Evolutionary conservation across 2,329 filamentous ascomycete species (phyloP).

Genomic region (Penicillium crustosum): DNA sequence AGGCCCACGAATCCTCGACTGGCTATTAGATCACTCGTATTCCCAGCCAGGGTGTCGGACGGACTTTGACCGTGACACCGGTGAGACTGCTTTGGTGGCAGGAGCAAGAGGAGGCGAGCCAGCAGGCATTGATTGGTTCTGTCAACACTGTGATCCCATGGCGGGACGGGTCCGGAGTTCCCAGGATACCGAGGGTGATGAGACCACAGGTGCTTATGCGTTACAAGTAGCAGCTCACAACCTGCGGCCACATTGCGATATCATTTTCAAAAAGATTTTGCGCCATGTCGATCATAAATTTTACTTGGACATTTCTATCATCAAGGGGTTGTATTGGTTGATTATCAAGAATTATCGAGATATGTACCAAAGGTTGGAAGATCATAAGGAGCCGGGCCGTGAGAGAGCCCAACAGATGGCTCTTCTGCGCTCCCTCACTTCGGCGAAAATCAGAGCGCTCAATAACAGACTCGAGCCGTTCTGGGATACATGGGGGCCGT

Average conservation of each 20-base stretch:
- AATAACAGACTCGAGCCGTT: neutral
- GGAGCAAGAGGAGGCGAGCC: neutral
- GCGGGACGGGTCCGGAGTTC: neutral
- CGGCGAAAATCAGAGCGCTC: neutral
- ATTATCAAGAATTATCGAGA: slow-evolving; percentile 1
- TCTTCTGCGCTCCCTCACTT: neutral
- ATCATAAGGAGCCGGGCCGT: neutral
- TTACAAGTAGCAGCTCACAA: slow-evolving; percentile 2
- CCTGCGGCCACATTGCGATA: neutral
- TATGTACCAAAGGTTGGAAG: neutral
- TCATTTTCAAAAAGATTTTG: neutral
- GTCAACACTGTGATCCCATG: slow-evolving; percentile 3
- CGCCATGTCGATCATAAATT: neutral
- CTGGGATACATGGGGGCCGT: neutral
- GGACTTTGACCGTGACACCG: neutral
- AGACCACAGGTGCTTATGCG: neutral
- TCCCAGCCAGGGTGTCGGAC: neutral
- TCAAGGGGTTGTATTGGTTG: slow-evolving; percentile 4
- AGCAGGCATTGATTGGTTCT: slow-evolving; percentile 3
- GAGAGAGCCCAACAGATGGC: neutral
- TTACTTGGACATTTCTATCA: neutral
- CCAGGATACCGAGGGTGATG: neutral
- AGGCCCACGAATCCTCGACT: neutral
- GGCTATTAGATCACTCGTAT: neutral
- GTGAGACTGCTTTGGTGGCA: neutral